Conservation (phyloP, 306 rosid species). For the Oemleria cerasiformis region DNA sequence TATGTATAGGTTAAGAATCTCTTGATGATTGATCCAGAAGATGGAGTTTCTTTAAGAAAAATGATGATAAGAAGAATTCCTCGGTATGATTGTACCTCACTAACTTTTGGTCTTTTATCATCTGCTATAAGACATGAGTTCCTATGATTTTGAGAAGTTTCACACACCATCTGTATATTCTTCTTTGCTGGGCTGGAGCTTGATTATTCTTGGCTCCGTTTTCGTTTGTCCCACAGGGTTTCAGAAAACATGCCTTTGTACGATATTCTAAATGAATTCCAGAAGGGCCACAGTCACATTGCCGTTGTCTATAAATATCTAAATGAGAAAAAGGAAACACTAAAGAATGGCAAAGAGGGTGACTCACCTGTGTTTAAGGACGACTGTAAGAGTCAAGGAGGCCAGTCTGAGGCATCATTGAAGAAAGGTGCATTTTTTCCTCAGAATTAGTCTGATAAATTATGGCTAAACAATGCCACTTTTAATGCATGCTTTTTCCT, state of each 20-base stretch:
- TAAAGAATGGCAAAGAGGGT: slow-evolving; percentile 38
- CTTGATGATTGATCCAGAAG: slow-evolving; percentile 68
- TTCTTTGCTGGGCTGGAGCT: slow-evolving; percentile 11
- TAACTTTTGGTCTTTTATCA: slow-evolving; percentile 13
- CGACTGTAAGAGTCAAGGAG: slow-evolving; percentile 41
- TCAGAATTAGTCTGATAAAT: not conserved
- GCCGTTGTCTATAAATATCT: slow-evolving; percentile 84
- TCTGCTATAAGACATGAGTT: slow-evolving; percentile 15
- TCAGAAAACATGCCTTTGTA: slow-evolving; percentile 93
- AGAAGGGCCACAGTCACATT: slow-evolving; percentile 98
- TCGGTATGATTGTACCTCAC: slow-evolving; percentile 45
- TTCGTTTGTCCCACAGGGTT: slow-evolving; percentile 57
- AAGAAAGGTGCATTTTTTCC: slow-evolving; percentile 46
- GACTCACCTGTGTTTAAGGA: slow-evolving; percentile 44
- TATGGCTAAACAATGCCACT: not conserved
- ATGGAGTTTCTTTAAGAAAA: slow-evolving; percentile 64
- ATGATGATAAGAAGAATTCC: slow-evolving; percentile 89
- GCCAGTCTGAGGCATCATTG: slow-evolving; percentile 32
- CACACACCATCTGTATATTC: not conserved
- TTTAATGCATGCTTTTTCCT: not conserved
- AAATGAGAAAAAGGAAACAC: slow-evolving; percentile 49
- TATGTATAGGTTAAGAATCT: slow-evolving; percentile 88
- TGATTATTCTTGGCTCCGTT: slow-evolving; percentile 18
- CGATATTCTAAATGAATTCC: slow-evolving; percentile 93
- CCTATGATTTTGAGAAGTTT: slow-evolving; percentile 9